These are phyloP conservation scores for Balakata baccata DNA, from an alignment of 345 rosid species.

Conservation along the genomic window DNA sequence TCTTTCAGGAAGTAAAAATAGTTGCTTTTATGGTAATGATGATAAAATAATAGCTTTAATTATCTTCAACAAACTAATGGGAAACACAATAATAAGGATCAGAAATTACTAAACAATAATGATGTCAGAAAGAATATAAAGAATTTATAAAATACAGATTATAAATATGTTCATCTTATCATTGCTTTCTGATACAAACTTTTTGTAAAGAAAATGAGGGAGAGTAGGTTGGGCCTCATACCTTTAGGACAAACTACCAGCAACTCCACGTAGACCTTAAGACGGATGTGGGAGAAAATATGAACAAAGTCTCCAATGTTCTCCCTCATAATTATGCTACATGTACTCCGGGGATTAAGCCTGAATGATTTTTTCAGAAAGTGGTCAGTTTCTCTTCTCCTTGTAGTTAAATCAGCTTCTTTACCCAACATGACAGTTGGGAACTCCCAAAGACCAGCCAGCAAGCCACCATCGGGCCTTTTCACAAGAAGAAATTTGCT, in stretches of 20 bases:
- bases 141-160: not conserved
- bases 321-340: slow-evolving; percentile 51
- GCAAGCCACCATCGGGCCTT: slow-evolving; percentile 82
- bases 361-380: slow-evolving; percentile 57
- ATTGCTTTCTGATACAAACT: not conserved
- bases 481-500: slow-evolving; percentile 68
- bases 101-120: not conserved
- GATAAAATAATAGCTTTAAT: not conserved
- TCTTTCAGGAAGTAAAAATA: not conserved
- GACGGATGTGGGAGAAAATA: slow-evolving; percentile 75
- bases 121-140: not conserved
- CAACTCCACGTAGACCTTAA: slow-evolving; percentile 71
- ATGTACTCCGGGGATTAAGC: slow-evolving; percentile 43
- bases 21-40: not conserved
- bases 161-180: too few species aligned
- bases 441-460: slow-evolving; percentile 98
- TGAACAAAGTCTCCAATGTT: slow-evolving; percentile 81
- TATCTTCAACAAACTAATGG: not conserved
- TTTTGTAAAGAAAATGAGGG: not conserved
- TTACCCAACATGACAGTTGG: slow-evolving; percentile 57
- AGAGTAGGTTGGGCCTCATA: slow-evolving; percentile 21
- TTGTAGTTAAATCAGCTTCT: slow-evolving; percentile 45
- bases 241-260: slow-evolving; percentile 56
- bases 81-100: not conserved
- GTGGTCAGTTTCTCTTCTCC: slow-evolving; percentile 56